These are phyloP conservation scores for Phytomonas sp. DNA, from an alignment of 208 protist species.

Conservation along the genomic window DNA sequence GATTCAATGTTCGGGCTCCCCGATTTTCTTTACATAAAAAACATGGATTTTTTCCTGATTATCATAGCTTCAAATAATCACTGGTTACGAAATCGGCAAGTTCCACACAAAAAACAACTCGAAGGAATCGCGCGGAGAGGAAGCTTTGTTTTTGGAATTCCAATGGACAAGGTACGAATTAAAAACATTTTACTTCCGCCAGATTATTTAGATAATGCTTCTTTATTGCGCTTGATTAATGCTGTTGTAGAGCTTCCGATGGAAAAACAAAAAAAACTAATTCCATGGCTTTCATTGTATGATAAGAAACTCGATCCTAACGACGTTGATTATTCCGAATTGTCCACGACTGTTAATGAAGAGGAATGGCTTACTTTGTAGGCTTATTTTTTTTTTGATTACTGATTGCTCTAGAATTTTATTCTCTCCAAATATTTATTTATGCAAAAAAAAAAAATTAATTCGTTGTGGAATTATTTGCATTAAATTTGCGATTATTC, in stretches of 20 bases:
- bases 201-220: conserved; percentile 52
- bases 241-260: conserved; percentile 26
- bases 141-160: conserved; percentile 73
- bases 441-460: conserved; percentile 8
- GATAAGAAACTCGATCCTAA: conserved; percentile 60
- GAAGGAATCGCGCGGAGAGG: conserved; percentile 73
- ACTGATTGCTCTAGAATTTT: background rate
- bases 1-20: conserved; percentile 64
- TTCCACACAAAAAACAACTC: conserved; percentile 74
- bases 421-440: conserved; percentile 4
- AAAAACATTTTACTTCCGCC: conserved; percentile 72
- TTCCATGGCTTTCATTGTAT: conserved; percentile 63
- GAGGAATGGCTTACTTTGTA: conserved; percentile 82
- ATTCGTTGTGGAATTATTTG: background rate
- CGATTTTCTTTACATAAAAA: conserved; percentile 72
- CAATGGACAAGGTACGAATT: conserved; percentile 57
- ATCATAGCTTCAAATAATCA: conserved; percentile 76
- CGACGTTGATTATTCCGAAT: conserved; percentile 68
- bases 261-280: conserved; percentile 17
- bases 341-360: conserved; percentile 55
- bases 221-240: conserved; percentile 56
- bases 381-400: background rate
- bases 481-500: background rate
- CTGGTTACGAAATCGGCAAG: conserved; percentile 74
- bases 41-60: conserved; percentile 61